These are phyloP conservation scores for Cladophialophora immunda DNA, from an alignment of 2,329 filamentous ascomycete species.

Conservation along the genomic window DNA sequence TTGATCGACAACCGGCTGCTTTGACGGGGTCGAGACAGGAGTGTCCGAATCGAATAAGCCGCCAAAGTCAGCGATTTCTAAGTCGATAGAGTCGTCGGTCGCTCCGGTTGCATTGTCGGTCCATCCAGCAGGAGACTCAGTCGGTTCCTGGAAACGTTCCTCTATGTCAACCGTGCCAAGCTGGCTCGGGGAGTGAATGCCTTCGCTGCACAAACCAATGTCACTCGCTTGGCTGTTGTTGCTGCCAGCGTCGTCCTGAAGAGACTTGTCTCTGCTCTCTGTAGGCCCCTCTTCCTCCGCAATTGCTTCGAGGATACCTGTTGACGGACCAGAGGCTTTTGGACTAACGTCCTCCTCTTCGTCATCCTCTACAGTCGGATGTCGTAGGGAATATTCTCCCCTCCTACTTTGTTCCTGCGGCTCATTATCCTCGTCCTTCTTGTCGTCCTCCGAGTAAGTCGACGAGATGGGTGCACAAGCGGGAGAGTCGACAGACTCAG, in stretches of 20 bases:
- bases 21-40: neutral
- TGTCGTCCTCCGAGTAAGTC: neutral
- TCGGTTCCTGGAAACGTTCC: neutral
- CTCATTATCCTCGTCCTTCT: slow-evolving; percentile 3
- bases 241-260: no score
- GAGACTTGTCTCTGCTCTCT: neutral
- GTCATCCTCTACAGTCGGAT: neutral
- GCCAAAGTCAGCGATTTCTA: neutral
- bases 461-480: neutral
- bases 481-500: neutral
- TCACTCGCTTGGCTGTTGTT: no score
- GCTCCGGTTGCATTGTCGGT: neutral
- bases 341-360: neutral
- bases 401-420: neutral
- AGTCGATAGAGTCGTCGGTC: neutral
- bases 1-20: neutral
- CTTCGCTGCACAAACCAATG: neutral
- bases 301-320: neutral
- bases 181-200: neutral
- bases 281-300: neutral
- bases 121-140: neutral
- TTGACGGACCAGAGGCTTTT: neutral
- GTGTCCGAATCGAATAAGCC: neutral
- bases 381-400: neutral
- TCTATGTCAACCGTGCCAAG: neutral